phyloP scores from a whole-genome alignment of 148 eudicot genomes.

The Nepenthes gracilis region DNA sequence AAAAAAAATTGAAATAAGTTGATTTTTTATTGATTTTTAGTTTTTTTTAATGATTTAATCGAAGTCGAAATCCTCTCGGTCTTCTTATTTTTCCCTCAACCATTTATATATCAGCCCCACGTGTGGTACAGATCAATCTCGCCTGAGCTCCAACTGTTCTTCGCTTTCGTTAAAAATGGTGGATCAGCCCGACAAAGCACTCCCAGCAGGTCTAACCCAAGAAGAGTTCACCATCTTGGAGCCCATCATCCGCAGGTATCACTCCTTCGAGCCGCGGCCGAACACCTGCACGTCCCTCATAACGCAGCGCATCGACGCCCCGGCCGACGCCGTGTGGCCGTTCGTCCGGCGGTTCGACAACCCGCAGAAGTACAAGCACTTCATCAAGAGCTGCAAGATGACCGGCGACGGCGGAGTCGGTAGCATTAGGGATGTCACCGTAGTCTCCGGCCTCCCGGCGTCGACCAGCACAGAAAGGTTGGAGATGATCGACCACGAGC shows the following conservation, averaged over 20 bases:
- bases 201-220: slow-evolving; percentile 38
- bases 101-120: no score
- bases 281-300: slow-evolving; percentile 74
- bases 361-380: slow-evolving; percentile 83
- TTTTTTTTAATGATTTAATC: no score
- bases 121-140: no score
- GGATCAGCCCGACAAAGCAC: neutral
- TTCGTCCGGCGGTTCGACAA: slow-evolving; percentile 59
- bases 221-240: slow-evolving; percentile 39
- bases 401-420: slow-evolving; percentile 57
- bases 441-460: slow-evolving; percentile 73
- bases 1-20: no score
- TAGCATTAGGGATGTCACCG: slow-evolving; percentile 59
- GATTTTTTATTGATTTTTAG: no score
- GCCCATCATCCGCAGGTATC: slow-evolving; percentile 41
- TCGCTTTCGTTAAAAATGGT: no score
- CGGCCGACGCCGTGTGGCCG: slow-evolving; percentile 53
- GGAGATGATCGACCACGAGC: slow-evolving; percentile 56
- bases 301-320: slow-evolving; percentile 70
- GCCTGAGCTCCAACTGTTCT: no score
- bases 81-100: no score
- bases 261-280: slow-evolving; percentile 40
- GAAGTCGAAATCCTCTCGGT: no score
- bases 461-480: slow-evolving; percentile 68
- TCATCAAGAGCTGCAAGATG: slow-evolving; percentile 64